Evolutionary conservation across 1,139 yeast species (phyloP).

Genomic region (Scheffersomyces titani): DNA sequence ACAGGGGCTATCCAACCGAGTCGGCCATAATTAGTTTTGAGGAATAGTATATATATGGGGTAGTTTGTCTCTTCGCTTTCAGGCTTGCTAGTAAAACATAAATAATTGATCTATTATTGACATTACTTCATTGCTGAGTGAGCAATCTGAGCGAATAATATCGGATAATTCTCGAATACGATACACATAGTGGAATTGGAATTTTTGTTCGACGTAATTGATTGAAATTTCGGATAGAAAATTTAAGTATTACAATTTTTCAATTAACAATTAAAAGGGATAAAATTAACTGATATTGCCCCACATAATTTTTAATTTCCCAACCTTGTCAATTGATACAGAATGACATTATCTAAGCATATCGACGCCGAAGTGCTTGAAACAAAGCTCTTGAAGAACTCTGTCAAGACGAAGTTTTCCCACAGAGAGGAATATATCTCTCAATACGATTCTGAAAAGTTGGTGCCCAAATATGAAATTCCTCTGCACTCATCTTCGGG

Average conservation of each 20-base stretch:
- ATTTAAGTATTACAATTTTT: too few relatives aligned
- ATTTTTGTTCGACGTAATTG: not conserved
- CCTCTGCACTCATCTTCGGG: slow-evolving; percentile 58
- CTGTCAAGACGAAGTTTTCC: slow-evolving; percentile 19
- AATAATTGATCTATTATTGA: not conserved
- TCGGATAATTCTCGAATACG: not conserved
- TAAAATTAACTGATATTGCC: not conserved
- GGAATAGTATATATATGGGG: not conserved
- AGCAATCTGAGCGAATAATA: not conserved
- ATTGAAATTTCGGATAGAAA: not conserved
- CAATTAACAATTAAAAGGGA: not conserved
- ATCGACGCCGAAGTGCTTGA: slow-evolving; percentile 27
- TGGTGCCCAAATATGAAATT: slow-evolving; percentile 52
- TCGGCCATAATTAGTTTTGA: too few relatives aligned
- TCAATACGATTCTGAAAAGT: slow-evolving; percentile 33
- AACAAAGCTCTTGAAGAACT: slow-evolving; percentile 26
- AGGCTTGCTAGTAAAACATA: not conserved
- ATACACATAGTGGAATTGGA: not conserved
- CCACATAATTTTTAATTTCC: not conserved
- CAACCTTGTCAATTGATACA: not conserved
- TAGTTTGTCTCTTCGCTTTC: not conserved
- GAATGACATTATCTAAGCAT: slow-evolving; percentile 29
- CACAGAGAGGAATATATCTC: slow-evolving; percentile 34
- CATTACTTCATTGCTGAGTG: not conserved
- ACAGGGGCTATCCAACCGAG: not conserved